Base-by-base conservation (phyloP, 805 yeast species). In the Grigorovia humatica region DNA sequence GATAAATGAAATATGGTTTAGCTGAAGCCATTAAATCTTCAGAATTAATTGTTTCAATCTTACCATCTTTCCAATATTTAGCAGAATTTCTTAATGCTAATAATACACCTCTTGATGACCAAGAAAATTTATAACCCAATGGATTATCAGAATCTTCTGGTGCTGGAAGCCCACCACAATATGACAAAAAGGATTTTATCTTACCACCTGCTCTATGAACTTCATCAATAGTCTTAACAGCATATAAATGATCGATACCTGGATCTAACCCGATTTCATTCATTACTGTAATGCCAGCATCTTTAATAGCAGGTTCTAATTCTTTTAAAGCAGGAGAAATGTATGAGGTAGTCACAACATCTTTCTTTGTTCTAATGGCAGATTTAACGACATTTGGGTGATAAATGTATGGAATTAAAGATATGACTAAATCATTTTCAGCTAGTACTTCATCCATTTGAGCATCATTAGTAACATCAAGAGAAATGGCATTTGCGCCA, bases 241-340 rank as follows among this genome's bases (percentile, higher is more conserved):
- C 99, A 70, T 93, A 93, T 72, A 93, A 80, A 74, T 93, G 99
- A 73, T 93, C 99, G 61, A 93, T 79, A 80, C 99, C 99, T 57
- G 99, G 99, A 70, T 93, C 99, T 70, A 93, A 80, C 64, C 99
- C 99, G 60, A 93, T 93, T 76, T 93, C 99, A 75, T 93, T 93
- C 96, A 93, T 88, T 45, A 93, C 98, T 50, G 91, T 82, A 64
- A 93, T 90, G 54, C 99, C 99, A 41, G 99, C 98, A 63, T 85
- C 84, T 70, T 85, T 82, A 73, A 89, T 85, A 71, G 85, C 83
- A 51, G 82, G 81, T 76, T 89, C 96, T 62, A 90, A 79, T 55
- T 80, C 96, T 68, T 76, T 81, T 72, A 91, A 79, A 64, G 93
- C 95, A 50, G 95, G 95, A 59, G 93, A 88, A 69, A 88, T 86